Evolutionary conservation across 495 filamentous ascomycete genomes (phyloP), one percentile per base, ranked within the genome.

Genomic region (Mytilinidion resinicola): DNA sequence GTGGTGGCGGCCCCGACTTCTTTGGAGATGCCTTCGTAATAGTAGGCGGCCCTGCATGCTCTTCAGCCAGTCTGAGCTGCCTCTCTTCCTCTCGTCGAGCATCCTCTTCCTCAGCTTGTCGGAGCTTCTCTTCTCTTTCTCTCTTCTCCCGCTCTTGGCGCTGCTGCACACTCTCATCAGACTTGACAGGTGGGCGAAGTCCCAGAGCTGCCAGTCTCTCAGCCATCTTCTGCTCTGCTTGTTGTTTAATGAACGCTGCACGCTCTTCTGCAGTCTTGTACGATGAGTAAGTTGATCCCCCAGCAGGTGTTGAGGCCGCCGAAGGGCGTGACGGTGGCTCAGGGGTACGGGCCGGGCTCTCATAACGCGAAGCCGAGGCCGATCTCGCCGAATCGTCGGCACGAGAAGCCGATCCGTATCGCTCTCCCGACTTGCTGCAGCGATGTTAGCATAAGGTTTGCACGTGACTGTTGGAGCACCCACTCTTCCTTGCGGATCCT

Each of bases 181-280:
- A 74, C 49, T 82, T 83, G 25, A 62, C 71, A 33, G 88, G 83
- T 30, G 91, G 82, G 67, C 90, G 93, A 63, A 99, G 81, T 15
- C 93, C 93, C 55, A 96, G 81, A 47, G 92, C 93, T 44, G 95
- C 95, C 61, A 99, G 83, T 50, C 93, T 84, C 70, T 97, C 95
- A n/a, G 92, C 91, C 87, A 99, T 96, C 46, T 91, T 87, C 68
- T 90, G 89, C 71, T 97, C 91, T 11, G 95, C 95, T 69, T 96
- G 91, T 70, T 96, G 90, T 69, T 93, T 93, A 62, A 96, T 95
- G 70, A 91, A 96, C 5, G 95, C 90, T 25, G 95, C 91, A 41
- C 95, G 82, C 60, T 97, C 92, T 67, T 96, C 91, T 4, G 91
- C 85, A 1, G 91, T 95, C 67, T 87, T 88, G 70, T 89, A 91